Evolutionary conservation across 176 grass and related monocot species (phyloP).

Genomic region (Thinopyrum elongatum): DNA sequence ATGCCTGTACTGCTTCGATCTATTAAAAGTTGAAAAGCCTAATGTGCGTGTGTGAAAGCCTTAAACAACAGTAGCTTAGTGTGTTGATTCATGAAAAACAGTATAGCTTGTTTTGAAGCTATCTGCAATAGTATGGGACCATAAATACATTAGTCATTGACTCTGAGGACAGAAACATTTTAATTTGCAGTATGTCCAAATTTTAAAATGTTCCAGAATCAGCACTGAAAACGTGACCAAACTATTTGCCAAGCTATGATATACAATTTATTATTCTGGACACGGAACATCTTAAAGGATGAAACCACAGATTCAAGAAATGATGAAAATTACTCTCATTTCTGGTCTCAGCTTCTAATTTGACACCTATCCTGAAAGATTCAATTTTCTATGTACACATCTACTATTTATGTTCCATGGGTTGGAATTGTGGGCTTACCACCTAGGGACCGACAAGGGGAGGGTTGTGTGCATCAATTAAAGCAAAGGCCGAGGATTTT

Average conservation of each 20-base stretch:
- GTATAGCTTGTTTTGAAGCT: not conserved
- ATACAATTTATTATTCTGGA: not conserved
- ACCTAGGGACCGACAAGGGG: too few species aligned
- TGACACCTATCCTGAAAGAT: not conserved
- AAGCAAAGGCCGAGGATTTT: too few species aligned
- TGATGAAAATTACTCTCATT: not conserved
- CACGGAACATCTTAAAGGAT: not conserved
- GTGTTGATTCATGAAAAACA: not conserved
- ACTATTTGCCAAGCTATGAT: not conserved
- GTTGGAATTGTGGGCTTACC: too few species aligned
- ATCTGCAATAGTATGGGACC: not conserved
- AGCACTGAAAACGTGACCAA: not conserved
- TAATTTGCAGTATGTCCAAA: not conserved
- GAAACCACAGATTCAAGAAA: not conserved
- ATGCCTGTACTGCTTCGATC: not conserved
- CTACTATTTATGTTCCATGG: too few species aligned
- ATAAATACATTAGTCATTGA: not conserved
- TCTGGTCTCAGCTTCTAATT: not conserved
- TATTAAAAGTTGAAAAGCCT: constrained; percentile 14
- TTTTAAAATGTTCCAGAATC: not conserved
- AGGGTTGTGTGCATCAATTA: too few species aligned
- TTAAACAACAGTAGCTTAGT: not conserved
- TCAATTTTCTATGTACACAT: not conserved
- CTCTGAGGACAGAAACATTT: not conserved
- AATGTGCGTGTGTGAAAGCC: not conserved